A percentile compares a stretch with the other conserved stretches of the same genome.
phyloP scores from a whole-genome alignment of 331 rosid genomes.

The Erythrophleum ivorense region DNA sequence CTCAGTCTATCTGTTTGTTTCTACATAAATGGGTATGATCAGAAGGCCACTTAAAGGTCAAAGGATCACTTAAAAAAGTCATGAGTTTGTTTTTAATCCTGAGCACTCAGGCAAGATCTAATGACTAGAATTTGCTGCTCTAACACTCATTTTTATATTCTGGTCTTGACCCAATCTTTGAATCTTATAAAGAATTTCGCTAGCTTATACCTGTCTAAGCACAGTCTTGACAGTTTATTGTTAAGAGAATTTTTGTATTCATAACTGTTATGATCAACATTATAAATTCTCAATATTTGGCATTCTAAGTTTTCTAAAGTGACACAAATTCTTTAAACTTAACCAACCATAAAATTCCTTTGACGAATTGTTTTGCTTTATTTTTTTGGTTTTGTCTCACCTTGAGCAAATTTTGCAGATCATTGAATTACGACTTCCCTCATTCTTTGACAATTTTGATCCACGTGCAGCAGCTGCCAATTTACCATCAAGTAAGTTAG shows the following conservation, averaged over 20 bases:
- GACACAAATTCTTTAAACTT: conserved; percentile 18
- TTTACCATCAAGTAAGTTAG: conserved; percentile 83
- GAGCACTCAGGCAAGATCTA: not conserved
- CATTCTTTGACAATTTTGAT: conserved; percentile 87
- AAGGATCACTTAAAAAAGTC: not conserved
- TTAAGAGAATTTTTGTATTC: not conserved
- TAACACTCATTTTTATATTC: not conserved
- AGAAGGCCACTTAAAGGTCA: not conserved
- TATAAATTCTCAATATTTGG: conserved; percentile 22
- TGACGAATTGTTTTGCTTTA: not conserved
- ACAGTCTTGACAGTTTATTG: conserved; percentile 14
- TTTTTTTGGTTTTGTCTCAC: conserved; percentile 14
- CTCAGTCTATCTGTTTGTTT: not conserved
- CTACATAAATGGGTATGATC: not conserved
- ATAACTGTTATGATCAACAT: conserved; percentile 14
- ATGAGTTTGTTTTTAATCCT: not conserved
- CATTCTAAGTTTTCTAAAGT: conserved; percentile 11
- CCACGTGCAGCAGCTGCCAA: conserved; percentile 88
- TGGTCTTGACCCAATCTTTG: conserved; percentile 13
- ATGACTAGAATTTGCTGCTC: not conserved
- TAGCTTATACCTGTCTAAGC: conserved; percentile 31
- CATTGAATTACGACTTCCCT: conserved; percentile 83
- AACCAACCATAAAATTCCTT: conserved; percentile 14
- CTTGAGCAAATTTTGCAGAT: conserved; percentile 53
- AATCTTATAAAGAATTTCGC: conserved; percentile 3